A percentile compares a stretch with the other conserved stretches of the same genome.
Evolutionary conservation across 202 grass and related monocot species (phyloP).

Genomic region (Digitaria exilis): DNA sequence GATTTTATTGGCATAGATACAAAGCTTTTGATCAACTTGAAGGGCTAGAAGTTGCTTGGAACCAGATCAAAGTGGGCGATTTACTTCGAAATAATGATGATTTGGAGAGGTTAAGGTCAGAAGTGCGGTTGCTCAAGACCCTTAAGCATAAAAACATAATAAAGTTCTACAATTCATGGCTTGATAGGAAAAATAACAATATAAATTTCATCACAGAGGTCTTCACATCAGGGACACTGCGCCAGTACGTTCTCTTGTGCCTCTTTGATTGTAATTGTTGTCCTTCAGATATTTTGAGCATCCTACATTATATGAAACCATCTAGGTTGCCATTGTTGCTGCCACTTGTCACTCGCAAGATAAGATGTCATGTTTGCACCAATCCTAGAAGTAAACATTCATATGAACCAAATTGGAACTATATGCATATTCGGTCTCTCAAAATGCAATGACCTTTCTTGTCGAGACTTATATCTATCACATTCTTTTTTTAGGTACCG

Average conservation of each 20-base stretch:
- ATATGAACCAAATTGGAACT: conserved; percentile 19
- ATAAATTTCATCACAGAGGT: conserved; percentile 98
- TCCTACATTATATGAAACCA: background rate
- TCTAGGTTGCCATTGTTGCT: conserved; percentile 12
- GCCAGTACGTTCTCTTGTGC: conserved; percentile 58
- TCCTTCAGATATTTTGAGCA: background rate
- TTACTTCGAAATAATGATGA: conserved; percentile 69
- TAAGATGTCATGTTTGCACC: background rate
- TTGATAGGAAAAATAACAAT: conserved; percentile 68
- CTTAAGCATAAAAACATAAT: conserved; percentile 93
- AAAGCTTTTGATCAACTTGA: conserved; percentile 97
- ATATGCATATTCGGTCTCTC: background rate
- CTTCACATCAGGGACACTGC: conserved; percentile 91
- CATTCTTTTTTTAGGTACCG: conserved; percentile 68
- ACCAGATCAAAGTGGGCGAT: conserved; percentile 82
- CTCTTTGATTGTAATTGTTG: conserved; percentile 12
- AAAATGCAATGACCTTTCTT: background rate
- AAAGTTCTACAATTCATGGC: conserved; percentile 96
- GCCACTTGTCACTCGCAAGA: background rate
- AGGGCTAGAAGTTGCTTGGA: conserved; percentile 98
- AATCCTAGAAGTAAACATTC: background rate
- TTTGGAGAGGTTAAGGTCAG: conserved; percentile 78
- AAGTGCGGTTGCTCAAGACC: conserved; percentile 92
- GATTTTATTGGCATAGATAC: conserved; percentile 53
- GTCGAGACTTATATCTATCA: background rate